These are phyloP conservation scores for Collybiopsis luxurians DNA, from an alignment of 768 basidiomycete genomes.

Conservation along the genomic window DNA sequence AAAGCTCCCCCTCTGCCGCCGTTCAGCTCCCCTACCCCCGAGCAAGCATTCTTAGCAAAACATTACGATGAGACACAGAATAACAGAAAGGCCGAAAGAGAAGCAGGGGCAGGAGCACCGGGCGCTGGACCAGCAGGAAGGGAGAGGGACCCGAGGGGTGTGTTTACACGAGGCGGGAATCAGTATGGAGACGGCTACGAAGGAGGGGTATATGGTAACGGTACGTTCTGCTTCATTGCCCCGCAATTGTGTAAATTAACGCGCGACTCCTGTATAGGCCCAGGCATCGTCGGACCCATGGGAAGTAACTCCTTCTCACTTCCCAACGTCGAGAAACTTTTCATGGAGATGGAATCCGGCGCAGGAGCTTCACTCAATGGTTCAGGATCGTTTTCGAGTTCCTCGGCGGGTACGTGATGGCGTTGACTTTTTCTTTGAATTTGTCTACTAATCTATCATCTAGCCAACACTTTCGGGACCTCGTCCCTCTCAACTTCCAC, in stretches of 20 bases:
- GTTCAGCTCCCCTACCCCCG: slow-evolving; percentile 79
- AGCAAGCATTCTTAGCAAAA: slow-evolving; percentile 87
- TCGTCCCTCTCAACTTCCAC: too few relatives aligned
- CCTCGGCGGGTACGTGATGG: slow-evolving; percentile 13
- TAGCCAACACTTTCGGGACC: too few relatives aligned
- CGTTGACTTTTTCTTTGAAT: too few relatives aligned
- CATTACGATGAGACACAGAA: slow-evolving; percentile 80
- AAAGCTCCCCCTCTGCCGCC: slow-evolving; percentile 68
- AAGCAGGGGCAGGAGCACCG: not conserved
- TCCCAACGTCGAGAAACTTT: slow-evolving; percentile 84
- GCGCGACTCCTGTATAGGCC: slow-evolving; percentile 15
- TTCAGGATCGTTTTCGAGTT: slow-evolving; percentile 20
- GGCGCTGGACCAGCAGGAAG: slow-evolving; percentile 65
- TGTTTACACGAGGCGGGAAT: slow-evolving; percentile 39
- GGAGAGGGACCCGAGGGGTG: slow-evolving; percentile 84
- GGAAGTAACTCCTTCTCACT: slow-evolving; percentile 83
- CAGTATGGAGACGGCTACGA: slow-evolving; percentile 14
- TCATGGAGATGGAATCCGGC: slow-evolving; percentile 83
- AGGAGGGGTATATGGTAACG: slow-evolving; percentile 29
- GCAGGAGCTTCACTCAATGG: slow-evolving; percentile 24
- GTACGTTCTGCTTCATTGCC: not conserved
- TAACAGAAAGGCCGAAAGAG: slow-evolving; percentile 79
- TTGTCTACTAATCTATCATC: too few relatives aligned
- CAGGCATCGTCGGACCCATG: slow-evolving; percentile 92
- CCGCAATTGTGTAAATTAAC: not conserved